These are phyloP conservation scores for Tolypocladium guangdongense DNA, from an alignment of 2,329 filamentous ascomycete genomes.

Conservation along the genomic window DNA sequence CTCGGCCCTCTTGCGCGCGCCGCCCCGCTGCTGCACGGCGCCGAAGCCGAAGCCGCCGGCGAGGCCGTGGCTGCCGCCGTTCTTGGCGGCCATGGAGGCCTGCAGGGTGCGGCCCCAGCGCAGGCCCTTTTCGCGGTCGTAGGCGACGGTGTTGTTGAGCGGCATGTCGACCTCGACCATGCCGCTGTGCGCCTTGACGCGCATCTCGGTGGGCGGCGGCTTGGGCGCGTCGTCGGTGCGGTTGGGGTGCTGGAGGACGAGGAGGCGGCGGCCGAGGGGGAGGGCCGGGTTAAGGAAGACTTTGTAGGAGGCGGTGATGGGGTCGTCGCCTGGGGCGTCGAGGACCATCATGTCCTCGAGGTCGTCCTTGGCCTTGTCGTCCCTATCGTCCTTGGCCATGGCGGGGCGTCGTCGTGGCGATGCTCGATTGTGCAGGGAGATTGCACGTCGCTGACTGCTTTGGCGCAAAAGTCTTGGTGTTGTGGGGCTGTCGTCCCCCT, in stretches of 20 bases:
- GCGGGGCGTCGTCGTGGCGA: not conserved
- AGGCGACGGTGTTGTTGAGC: slow-evolving; percentile 59
- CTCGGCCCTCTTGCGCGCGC: slow-evolving; percentile 21
- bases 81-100: slow-evolving; percentile 46
- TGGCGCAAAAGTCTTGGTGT: no score
- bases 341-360: slow-evolving; percentile 11
- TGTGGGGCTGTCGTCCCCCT: not conserved
- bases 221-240: slow-evolving; percentile 45
- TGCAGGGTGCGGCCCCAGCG: slow-evolving; percentile 71
- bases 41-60: slow-evolving; percentile 63
- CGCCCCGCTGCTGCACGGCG: slow-evolving; percentile 28
- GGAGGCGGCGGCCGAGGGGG: slow-evolving; percentile 50
- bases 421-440: not conserved
- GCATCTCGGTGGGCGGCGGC: slow-evolving; percentile 56
- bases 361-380: slow-evolving; percentile 1
- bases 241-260: slow-evolving; percentile 85
- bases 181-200: slow-evolving; percentile 70
- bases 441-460: not conserved
- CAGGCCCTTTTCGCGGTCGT: slow-evolving; percentile 74
- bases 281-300: slow-evolving; percentile 74
- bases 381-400: slow-evolving; percentile 5
- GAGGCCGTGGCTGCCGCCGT: slow-evolving; percentile 56
- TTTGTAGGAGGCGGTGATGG: slow-evolving; percentile 65
- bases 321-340: slow-evolving; percentile 38
- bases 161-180: slow-evolving; percentile 91